Evolutionary conservation across 1,284 basidiomycete genomes (phyloP).

Genomic region (Waitea zeae): DNA sequence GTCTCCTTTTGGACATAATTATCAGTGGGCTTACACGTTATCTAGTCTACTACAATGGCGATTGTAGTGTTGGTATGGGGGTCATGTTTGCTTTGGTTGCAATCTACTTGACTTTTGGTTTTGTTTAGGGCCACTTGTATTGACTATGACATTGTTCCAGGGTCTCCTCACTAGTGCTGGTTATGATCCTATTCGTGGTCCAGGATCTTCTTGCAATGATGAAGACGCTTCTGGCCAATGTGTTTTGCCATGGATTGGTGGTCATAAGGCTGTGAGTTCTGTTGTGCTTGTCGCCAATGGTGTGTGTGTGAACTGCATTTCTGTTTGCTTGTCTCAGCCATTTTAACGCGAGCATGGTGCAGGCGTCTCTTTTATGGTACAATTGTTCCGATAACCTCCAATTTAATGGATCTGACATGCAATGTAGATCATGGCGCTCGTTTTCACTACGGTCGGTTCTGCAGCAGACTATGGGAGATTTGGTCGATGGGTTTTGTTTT

Average conservation of each 20-base stretch:
- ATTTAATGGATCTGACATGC: no score
- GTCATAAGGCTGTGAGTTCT: constrained; percentile 55
- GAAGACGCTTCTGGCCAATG: constrained; percentile 42
- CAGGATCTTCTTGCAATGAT: constrained; percentile 43
- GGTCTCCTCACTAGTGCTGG: constrained; percentile 49
- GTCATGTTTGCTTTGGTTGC: no score
- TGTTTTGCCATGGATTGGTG: constrained; percentile 54
- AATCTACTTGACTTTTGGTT: no score
- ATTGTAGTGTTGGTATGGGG: constrained; percentile 12
- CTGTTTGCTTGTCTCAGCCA: no score
- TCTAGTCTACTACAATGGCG: constrained; percentile 10
- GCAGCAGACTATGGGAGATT: constrained; percentile 71
- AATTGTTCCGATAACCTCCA: no score
- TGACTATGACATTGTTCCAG: constrained; percentile 60
- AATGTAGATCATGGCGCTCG: constrained; percentile 58
- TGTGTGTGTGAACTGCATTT: no score
- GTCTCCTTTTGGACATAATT: background rate
- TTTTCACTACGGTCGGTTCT: constrained; percentile 75
- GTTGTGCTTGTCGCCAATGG: constrained; percentile 64
- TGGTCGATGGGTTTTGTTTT: constrained; percentile 59
- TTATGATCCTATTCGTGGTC: constrained; percentile 45
- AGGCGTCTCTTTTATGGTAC: no score
- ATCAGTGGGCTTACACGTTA: background rate
- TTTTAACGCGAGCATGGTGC: no score
- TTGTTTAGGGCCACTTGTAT: constrained; percentile 18